These are phyloP conservation scores for Petunia hybrid DNA, from an alignment of 305 asterid species.

Conservation along the genomic window DNA sequence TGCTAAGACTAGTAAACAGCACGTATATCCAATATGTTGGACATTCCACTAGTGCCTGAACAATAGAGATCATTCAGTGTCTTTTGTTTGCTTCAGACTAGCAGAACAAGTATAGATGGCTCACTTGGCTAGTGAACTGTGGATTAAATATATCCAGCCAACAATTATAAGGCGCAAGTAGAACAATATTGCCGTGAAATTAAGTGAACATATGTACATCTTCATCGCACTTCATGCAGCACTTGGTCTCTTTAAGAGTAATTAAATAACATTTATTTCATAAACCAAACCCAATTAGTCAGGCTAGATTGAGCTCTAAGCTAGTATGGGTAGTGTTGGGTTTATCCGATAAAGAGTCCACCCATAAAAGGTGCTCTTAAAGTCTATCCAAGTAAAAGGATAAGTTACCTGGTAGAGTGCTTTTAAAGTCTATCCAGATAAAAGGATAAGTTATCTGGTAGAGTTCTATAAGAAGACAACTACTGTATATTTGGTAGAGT, in stretches of 20 bases:
- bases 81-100: neutral
- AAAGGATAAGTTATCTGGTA: too few species aligned
- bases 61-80: neutral
- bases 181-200: too few species aligned
- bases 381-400: too few species aligned
- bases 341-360: too few species aligned
- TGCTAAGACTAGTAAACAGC: neutral
- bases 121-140: neutral
- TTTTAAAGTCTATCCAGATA: too few species aligned
- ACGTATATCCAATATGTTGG: neutral
- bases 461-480: too few species aligned
- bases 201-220: neutral
- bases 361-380: too few species aligned
- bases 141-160: neutral
- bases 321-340: neutral
- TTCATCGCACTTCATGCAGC: neutral
- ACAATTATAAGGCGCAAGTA: neutral
- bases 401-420: too few species aligned
- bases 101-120: neutral
- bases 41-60: neutral
- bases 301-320: neutral
- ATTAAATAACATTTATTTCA: neutral
- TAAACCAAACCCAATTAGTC: neutral
- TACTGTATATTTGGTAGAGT: too few species aligned
- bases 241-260: neutral